phyloP scores from a whole-genome alignment of 805 yeast genomes.

The Candida sphagnicola region DNA sequence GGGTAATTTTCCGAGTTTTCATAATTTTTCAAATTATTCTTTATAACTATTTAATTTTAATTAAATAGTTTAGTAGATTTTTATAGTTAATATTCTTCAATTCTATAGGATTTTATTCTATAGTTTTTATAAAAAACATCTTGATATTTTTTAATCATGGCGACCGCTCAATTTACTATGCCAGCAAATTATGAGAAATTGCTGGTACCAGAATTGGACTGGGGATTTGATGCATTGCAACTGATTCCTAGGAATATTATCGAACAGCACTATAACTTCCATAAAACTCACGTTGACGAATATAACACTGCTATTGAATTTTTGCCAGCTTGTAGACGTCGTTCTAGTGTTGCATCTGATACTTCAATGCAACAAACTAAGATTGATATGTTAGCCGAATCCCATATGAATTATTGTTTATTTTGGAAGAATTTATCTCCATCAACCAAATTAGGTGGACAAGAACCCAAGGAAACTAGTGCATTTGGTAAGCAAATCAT shows the following conservation, averaged over 20 bases:
- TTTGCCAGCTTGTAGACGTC: constrained; percentile 51
- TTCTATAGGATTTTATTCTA: too few species aligned
- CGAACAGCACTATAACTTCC: constrained; percentile 90
- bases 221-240: constrained; percentile 81
- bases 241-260: constrained; percentile 81
- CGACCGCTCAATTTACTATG: not conserved
- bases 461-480: constrained; percentile 44
- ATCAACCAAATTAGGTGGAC: constrained; percentile 69
- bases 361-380: constrained; percentile 25
- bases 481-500: constrained; percentile 56
- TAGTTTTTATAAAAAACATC: too few species aligned
- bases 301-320: constrained; percentile 77
- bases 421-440: constrained; percentile 91
- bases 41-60: too few species aligned
- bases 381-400: constrained; percentile 76
- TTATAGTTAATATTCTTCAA: not conserved
- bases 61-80: not conserved
- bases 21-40: too few species aligned
- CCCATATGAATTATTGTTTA: constrained; percentile 77
- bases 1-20: not conserved
- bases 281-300: constrained; percentile 86
- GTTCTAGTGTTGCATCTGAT: constrained; percentile 3
- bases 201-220: constrained; percentile 68
- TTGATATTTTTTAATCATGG: not conserved
- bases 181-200: constrained; percentile 2